phyloP scores from a whole-genome alignment of 805 yeast genomes.

The Nakazawaea wyomingensis region DNA sequence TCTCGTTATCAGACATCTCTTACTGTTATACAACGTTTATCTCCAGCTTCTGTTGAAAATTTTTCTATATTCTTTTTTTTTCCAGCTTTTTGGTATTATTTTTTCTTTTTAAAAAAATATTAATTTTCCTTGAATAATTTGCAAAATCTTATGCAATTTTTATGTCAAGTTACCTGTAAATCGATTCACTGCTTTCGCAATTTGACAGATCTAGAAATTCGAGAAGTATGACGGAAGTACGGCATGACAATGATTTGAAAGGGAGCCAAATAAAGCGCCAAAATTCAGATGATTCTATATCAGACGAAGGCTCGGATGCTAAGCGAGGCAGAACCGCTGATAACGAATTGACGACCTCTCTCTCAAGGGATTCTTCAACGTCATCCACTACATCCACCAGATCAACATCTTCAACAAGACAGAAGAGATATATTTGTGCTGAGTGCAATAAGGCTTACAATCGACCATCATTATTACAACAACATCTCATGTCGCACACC shows the following conservation, averaged over 20 bases:
- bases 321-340: slow-evolving; percentile 4
- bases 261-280: background rate
- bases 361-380: slow-evolving; percentile 5
- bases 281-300: background rate
- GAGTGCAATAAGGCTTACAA: slow-evolving; percentile 75
- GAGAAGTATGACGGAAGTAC: background rate
- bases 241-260: too few species aligned
- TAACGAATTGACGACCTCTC: background rate
- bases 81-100: background rate
- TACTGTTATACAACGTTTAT: background rate
- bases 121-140: too few species aligned
- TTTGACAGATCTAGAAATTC: background rate
- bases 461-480: slow-evolving; percentile 77
- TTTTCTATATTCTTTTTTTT: slow-evolving; percentile 1
- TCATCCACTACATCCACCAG: slow-evolving; percentile 12
- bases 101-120: background rate
- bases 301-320: background rate
- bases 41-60: slow-evolving; percentile 4
- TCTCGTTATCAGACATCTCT: slow-evolving; percentile 53
- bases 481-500: slow-evolving; percentile 75
- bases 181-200: too few species aligned
- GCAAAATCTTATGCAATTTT: too few species aligned
- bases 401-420: slow-evolving; percentile 38
- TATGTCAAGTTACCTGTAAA: too few species aligned
- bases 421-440: slow-evolving; percentile 60